A percentile compares a stretch with the other conserved stretches of the same genome.
Evolutionary conservation across 2,329 filamentous ascomycete genomes (phyloP).

Genomic region (Venturia aucupariae): DNA sequence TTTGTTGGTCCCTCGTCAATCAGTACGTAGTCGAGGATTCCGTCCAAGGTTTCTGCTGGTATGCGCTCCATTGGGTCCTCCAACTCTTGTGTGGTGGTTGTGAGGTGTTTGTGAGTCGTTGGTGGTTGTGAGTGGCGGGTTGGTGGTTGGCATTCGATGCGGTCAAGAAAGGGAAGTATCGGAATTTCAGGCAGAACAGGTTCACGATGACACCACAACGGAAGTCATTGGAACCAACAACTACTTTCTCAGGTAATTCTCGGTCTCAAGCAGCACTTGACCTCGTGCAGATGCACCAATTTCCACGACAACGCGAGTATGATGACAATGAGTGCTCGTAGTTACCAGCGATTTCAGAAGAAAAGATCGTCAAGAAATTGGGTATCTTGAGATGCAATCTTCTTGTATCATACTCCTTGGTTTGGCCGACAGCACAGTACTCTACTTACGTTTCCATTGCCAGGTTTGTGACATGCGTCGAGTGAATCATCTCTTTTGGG

Average conservation of each 20-base stretch:
- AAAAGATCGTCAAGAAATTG: not conserved
- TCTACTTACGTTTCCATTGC: not conserved
- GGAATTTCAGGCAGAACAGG: not conserved
- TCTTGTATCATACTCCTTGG: too few relatives aligned
- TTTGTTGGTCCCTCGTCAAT: not conserved
- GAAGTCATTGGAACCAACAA: not conserved
- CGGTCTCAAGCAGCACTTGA: too few relatives aligned
- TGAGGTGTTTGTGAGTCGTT: not conserved
- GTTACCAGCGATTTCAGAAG: not conserved
- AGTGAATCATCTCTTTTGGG: not conserved
- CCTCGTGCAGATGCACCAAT: too few relatives aligned
- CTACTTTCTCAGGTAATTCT: not conserved
- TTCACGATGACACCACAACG: not conserved
- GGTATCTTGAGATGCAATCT: too few relatives aligned
- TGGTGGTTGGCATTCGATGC: too few relatives aligned
- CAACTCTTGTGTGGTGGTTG: not conserved
- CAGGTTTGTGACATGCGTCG: not conserved
- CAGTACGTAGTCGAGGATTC: not conserved
- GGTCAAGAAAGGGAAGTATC: not conserved
- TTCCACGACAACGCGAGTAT: too few relatives aligned
- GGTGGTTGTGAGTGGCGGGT: not conserved
- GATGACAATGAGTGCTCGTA: too few relatives aligned
- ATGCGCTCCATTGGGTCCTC: not conserved
- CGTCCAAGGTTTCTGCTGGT: not conserved
- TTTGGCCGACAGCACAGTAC: not conserved